Evolutionary conservation across 1,284 basidiomycete genomes (phyloP).

Genomic region (Cystobasidiaceae sp.): DNA sequence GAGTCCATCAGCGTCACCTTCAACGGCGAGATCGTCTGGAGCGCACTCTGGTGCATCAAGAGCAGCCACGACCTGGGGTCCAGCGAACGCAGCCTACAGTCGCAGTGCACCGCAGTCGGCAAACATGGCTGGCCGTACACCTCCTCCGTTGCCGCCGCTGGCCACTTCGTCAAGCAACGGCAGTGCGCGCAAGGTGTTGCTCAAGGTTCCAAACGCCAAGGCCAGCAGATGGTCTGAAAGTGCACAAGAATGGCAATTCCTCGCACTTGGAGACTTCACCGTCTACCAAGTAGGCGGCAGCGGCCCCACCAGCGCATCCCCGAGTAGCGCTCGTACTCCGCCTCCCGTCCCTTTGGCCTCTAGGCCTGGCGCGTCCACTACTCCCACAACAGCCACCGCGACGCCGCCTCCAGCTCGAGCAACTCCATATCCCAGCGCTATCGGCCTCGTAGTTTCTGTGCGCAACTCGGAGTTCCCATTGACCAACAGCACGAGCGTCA

Average conservation of each 20-base stretch:
- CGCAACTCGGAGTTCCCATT: conserved; percentile 25
- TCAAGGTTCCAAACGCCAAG: conserved; percentile 28
- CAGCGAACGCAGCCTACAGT: no score
- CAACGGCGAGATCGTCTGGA: not conserved
- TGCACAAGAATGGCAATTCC: conserved; percentile 6
- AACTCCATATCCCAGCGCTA: not conserved
- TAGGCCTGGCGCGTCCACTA: not conserved
- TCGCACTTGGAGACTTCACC: conserved; percentile 19
- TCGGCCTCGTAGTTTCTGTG: conserved; percentile 14
- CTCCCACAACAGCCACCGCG: not conserved
- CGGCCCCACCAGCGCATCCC: not conserved
- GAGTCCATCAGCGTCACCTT: not conserved
- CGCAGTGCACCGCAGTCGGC: no score
- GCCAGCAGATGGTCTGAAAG: conserved; percentile 5
- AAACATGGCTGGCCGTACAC: no score
- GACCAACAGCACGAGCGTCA: conserved; percentile 2
- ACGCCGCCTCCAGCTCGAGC: not conserved
- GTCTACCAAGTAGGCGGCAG: conserved; percentile 22
- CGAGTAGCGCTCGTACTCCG: not conserved
- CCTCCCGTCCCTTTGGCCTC: not conserved
- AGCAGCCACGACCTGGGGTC: not conserved
- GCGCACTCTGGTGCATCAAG: not conserved
- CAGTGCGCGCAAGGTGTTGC: conserved; percentile 10
- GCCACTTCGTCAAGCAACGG: not conserved
- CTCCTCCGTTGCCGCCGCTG: not conserved